Conservation (phyloP, 208 protist species). For the Blastocrithidia nonstop region DNA sequence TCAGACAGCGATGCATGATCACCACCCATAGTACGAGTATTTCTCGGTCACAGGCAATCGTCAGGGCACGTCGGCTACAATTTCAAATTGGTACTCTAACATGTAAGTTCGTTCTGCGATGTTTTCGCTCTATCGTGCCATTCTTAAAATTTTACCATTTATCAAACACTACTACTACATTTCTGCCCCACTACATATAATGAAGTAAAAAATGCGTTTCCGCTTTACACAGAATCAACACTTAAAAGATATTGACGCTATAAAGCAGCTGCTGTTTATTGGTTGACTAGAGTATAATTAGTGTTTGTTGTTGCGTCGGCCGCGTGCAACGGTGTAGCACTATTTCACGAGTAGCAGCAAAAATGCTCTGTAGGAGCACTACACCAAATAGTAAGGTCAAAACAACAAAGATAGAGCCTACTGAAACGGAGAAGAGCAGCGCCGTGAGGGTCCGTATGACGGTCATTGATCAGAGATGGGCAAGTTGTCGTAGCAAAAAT, state of each 20-base stretch:
- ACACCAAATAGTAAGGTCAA: slow-evolving; percentile 64
- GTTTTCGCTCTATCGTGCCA: slow-evolving; percentile 67
- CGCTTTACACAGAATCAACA: slow-evolving; percentile 80
- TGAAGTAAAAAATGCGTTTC: slow-evolving; percentile 71
- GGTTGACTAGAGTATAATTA: slow-evolving; percentile 85
- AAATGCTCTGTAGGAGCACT: slow-evolving; percentile 46
- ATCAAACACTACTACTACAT: slow-evolving; percentile 85
- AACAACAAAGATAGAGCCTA: slow-evolving; percentile 60
- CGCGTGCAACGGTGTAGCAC: slow-evolving; percentile 62
- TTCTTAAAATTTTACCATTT: slow-evolving; percentile 63
- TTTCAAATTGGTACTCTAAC: slow-evolving; percentile 39
- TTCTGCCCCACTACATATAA: slow-evolving; percentile 49
- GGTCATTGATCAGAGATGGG: slow-evolving; percentile 82
- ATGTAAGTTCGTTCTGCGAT: slow-evolving; percentile 52
- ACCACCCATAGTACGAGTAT: slow-evolving; percentile 72
- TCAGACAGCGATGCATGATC: slow-evolving; percentile 42
- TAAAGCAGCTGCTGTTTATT: slow-evolving; percentile 74
- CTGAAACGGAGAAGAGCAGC: slow-evolving; percentile 80
- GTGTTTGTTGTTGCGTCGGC: slow-evolving; percentile 52
- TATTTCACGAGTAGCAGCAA: slow-evolving; percentile 68
- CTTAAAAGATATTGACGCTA: slow-evolving; percentile 74
- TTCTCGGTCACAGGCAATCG: slow-evolving; percentile 51
- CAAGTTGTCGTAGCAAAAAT: slow-evolving; percentile 66
- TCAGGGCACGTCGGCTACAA: slow-evolving; percentile 54
- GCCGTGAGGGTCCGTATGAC: slow-evolving; percentile 66